Conservation (phyloP, 1,284 basidiomycete genomes). For the Mycena citricolor region DNA sequence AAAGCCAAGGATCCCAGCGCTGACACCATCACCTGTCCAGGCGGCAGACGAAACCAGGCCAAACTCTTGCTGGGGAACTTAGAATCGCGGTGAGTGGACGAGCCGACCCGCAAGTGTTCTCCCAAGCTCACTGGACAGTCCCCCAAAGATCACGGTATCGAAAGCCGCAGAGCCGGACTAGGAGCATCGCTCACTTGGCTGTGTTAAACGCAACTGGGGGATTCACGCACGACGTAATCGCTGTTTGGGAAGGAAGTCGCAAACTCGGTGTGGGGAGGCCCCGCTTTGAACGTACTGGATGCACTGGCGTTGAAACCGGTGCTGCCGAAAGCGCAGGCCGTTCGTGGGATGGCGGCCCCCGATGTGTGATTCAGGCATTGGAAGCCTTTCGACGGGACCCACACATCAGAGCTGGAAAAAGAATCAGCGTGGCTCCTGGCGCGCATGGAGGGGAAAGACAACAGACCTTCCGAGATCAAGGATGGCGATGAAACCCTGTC, state of each 20-base stretch:
- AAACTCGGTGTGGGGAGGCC: slow-evolving; percentile 27
- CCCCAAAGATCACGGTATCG: slow-evolving; percentile 27
- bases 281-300: slow-evolving; percentile 25
- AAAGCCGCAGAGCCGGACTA: slow-evolving; percentile 26
- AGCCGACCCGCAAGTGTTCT: no score
- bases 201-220: no score
- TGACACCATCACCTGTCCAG: slow-evolving; percentile 28
- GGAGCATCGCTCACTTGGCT: no score
- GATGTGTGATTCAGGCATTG: slow-evolving; percentile 26
- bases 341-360: slow-evolving; percentile 9
- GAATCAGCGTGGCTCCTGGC: no score
- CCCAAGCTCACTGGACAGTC: no score
- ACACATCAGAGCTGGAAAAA: slow-evolving; percentile 31
- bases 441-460: no score
- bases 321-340: slow-evolving; percentile 26
- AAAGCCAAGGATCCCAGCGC: slow-evolving; percentile 25
- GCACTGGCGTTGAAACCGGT: slow-evolving; percentile 23
- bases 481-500: no score
- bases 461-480: no score
- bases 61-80: slow-evolving; percentile 28
- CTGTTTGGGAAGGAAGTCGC: no score
- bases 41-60: slow-evolving; percentile 26
- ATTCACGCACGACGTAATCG: slow-evolving; percentile 27
- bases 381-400: slow-evolving; percentile 27
- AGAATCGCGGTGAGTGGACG: no score